Percentiles rank a stretch among this genome's conserved stretches.
phyloP scores from a whole-genome alignment of 495 filamentous ascomycete genomes.

The Penicillium steckii region DNA sequence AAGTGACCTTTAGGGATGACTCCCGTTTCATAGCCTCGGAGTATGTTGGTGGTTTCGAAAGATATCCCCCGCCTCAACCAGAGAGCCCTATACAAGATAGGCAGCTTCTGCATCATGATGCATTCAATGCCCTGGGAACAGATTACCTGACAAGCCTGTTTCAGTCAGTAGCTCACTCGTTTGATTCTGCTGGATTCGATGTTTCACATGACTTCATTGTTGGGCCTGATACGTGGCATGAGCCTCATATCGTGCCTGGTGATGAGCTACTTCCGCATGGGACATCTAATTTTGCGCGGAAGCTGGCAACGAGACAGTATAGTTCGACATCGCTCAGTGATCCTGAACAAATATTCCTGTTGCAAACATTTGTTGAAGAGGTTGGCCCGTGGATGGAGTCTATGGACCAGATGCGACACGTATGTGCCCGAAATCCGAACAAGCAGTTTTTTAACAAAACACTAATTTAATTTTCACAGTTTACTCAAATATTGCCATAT shows the following conservation, averaged over 20 bases:
- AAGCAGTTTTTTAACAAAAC: constrained; percentile 10
- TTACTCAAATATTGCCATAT: constrained; percentile 77
- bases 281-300: constrained; percentile 26
- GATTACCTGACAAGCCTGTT: constrained; percentile 25
- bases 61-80: constrained; percentile 61
- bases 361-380: constrained; percentile 90
- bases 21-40: constrained; percentile 89
- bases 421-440: constrained; percentile 31
- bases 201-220: constrained; percentile 19
- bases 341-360: constrained; percentile 75
- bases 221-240: constrained; percentile 23
- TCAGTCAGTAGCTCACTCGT: constrained; percentile 27
- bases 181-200: constrained; percentile 22
- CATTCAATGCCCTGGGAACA: constrained; percentile 28
- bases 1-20: constrained; percentile 81
- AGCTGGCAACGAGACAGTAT: constrained; percentile 25
- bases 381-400: constrained; percentile 94
- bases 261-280: constrained; percentile 30
- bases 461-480: constrained; percentile 41
- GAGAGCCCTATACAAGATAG: constrained; percentile 35
- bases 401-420: constrained; percentile 82
- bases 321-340: constrained; percentile 60
- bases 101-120: constrained; percentile 39
- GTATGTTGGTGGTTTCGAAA: constrained; percentile 77
- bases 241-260: constrained; percentile 22